phyloP scores from a whole-genome alignment of 2,329 filamentous ascomycete species.

The Claviceps digitariae region DNA sequence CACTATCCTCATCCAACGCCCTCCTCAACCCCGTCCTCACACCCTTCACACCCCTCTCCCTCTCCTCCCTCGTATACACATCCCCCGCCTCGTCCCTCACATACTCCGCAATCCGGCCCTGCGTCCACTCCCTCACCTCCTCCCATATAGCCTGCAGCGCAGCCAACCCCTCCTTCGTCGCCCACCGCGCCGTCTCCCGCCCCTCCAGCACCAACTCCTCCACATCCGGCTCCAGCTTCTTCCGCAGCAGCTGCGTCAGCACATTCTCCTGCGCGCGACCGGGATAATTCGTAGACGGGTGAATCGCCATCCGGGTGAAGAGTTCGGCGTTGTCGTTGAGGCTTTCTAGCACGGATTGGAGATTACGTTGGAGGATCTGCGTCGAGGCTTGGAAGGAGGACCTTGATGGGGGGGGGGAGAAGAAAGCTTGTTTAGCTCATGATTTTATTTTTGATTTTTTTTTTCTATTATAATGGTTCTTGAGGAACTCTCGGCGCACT shows the following conservation, averaged over 20 bases:
- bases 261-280: slow-evolving; percentile 53
- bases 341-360: slow-evolving; percentile 51
- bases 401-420: slow-evolving; percentile 26
- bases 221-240: slow-evolving; percentile 68
- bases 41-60: slow-evolving; percentile 49
- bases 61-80: slow-evolving; percentile 60
- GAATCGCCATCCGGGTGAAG: slow-evolving; percentile 57
- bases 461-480: not conserved
- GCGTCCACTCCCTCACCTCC: slow-evolving; percentile 28
- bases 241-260: slow-evolving; percentile 59
- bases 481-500: too few relatives aligned
- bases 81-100: slow-evolving; percentile 36
- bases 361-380: slow-evolving; percentile 56
- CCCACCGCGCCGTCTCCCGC: slow-evolving; percentile 30
- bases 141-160: slow-evolving; percentile 44
- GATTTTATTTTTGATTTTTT: not conserved
- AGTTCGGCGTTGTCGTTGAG: slow-evolving; percentile 52
- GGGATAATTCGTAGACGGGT: slow-evolving; percentile 63
- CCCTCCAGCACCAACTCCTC: slow-evolving; percentile 60
- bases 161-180: slow-evolving; percentile 29
- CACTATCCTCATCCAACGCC: slow-evolving; percentile 34
- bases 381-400: slow-evolving; percentile 60
- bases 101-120: slow-evolving; percentile 26
- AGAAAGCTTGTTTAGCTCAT: not conserved
- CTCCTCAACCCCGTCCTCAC: slow-evolving; percentile 58